These are phyloP conservation scores for Platanthera zijinensis DNA, from an alignment of 106 monocot species.

Conservation along the genomic window DNA sequence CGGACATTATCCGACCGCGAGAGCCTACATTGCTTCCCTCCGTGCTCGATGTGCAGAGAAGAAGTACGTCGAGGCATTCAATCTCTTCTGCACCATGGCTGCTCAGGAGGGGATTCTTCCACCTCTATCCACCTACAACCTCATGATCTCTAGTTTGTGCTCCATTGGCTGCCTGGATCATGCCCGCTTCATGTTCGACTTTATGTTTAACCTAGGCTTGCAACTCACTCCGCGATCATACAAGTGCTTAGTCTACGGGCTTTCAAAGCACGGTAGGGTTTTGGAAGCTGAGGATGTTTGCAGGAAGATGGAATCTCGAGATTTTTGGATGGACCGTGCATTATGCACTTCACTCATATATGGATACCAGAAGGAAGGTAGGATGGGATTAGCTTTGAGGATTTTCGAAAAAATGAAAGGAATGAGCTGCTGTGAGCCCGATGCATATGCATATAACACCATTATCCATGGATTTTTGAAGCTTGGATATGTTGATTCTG, in stretches of 20 bases:
- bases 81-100: conserved; percentile 7
- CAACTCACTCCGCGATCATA: not conserved
- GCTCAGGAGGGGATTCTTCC: conserved; percentile 5
- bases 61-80: conserved; percentile 1
- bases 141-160: conserved; percentile 2
- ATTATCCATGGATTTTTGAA: conserved; percentile 28
- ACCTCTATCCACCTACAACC: conserved; percentile 4
- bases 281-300: conserved; percentile 6
- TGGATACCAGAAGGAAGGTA: conserved; percentile 9
- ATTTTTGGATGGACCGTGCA: conserved; percentile 1
- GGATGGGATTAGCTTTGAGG: conserved; percentile 5
- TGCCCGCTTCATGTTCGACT: conserved; percentile 12
- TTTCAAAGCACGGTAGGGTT: conserved; percentile 1
- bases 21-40: conserved; percentile 1
- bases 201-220: conserved; percentile 3
- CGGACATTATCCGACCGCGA: not conserved
- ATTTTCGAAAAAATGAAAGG: conserved; percentile 7
- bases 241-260: not conserved
- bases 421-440: conserved; percentile 7
- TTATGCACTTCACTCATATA: conserved; percentile 4
- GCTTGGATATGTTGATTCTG: conserved; percentile 22
- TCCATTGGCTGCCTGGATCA: not conserved
- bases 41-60: not conserved
- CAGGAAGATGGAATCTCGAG: conserved; percentile 5
- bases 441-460: conserved; percentile 33